Conservation (phyloP, 768 basidiomycete species). For the Tulasnella sp. region DNA sequence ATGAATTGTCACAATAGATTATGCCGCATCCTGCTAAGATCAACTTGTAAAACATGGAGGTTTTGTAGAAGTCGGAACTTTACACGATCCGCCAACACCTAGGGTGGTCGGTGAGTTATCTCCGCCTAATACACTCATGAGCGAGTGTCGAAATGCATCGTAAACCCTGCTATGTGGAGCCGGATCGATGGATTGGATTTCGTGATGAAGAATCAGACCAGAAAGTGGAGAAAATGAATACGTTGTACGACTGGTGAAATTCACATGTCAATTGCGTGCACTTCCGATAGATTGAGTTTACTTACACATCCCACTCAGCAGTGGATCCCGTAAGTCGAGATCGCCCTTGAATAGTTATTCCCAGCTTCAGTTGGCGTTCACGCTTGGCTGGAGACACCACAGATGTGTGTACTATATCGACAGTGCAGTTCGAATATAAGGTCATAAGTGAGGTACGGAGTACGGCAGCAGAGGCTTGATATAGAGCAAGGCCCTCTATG, state of each 20-base stretch:
- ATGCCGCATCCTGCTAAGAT: too few species aligned
- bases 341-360: constrained; percentile 42
- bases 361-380: constrained; percentile 32
- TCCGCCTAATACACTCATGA: constrained; percentile 12
- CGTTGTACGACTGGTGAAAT: constrained; percentile 42
- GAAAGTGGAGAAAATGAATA: constrained; percentile 58
- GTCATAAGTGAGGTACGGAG: constrained; percentile 64
- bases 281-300: not conserved
- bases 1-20: too few species aligned
- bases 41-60: too few species aligned
- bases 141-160: constrained; percentile 12
- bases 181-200: constrained; percentile 63
- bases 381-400: constrained; percentile 18
- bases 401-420: constrained; percentile 41
- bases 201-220: constrained; percentile 51
- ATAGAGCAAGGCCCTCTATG: constrained; percentile 63
- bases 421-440: constrained; percentile 50
- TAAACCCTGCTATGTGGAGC: constrained; percentile 41
- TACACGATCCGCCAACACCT: not conserved
- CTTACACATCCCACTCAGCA: constrained; percentile 67
- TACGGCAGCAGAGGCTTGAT: constrained; percentile 55
- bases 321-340: constrained; percentile 48
- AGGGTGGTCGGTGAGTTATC: not conserved
- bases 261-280: not conserved
- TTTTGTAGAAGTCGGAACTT: too few species aligned